Evolutionary conservation across 1,139 yeast species (phyloP).

Genomic region (Candida anutae): DNA sequence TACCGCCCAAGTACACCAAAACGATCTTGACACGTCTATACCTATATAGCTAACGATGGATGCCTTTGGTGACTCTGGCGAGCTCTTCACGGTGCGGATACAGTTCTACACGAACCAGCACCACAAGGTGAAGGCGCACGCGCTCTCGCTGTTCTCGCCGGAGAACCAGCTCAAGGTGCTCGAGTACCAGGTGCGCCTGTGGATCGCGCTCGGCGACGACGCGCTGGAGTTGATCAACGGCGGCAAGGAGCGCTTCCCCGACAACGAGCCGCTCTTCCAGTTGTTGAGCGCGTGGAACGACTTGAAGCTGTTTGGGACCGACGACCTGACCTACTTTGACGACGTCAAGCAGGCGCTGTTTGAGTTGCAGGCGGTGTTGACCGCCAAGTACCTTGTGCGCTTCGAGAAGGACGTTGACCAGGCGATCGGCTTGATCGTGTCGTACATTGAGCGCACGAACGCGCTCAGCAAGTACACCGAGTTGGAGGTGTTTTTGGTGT

Average conservation of each 20-base stretch:
- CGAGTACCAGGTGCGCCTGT: slow-evolving; percentile 37
- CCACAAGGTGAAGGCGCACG: slow-evolving; percentile 26
- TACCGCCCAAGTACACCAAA: too few species aligned
- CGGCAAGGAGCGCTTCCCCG: slow-evolving; percentile 30
- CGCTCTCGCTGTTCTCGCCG: slow-evolving; percentile 26
- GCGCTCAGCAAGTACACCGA: slow-evolving; percentile 17
- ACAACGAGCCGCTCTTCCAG: slow-evolving; percentile 30
- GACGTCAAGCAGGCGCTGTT: slow-evolving; percentile 24
- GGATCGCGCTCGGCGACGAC: slow-evolving; percentile 33
- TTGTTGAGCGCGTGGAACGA: slow-evolving; percentile 37
- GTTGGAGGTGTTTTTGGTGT: slow-evolving; percentile 37
- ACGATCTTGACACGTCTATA: too few species aligned
- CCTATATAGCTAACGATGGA: slow-evolving; percentile 19
- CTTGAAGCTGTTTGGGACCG: slow-evolving; percentile 33
- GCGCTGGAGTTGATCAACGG: slow-evolving; percentile 34
- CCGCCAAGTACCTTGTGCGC: slow-evolving; percentile 35
- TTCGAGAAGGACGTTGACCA: slow-evolving; percentile 31
- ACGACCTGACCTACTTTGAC: slow-evolving; percentile 22
- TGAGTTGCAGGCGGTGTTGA: slow-evolving; percentile 35
- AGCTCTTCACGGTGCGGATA: slow-evolving; percentile 35
- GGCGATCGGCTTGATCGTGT: slow-evolving; percentile 26
- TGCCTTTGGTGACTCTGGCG: slow-evolving; percentile 34
- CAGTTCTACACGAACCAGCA: slow-evolving; percentile 44
- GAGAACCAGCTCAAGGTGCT: slow-evolving; percentile 33
- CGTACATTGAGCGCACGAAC: slow-evolving; percentile 10